A percentile compares a stretch with the other conserved stretches of the same genome.
These are phyloP conservation scores for Peltaster fructicola DNA, from an alignment of 2,329 filamentous ascomycete genomes.

Conservation along the genomic window DNA sequence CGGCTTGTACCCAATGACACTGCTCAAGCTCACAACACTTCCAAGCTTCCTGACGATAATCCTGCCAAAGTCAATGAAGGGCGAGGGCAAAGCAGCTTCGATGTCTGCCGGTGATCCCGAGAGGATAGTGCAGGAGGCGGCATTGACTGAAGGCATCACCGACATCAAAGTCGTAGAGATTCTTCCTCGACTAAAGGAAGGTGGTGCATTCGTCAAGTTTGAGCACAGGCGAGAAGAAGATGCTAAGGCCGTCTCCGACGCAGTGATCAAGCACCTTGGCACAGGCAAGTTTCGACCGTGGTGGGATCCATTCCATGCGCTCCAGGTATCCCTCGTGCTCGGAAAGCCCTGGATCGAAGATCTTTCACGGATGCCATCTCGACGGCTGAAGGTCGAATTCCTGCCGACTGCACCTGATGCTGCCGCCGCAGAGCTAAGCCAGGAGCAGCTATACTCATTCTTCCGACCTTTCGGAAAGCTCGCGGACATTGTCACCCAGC, in stretches of 20 bases:
- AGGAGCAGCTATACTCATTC: conserved; percentile 71
- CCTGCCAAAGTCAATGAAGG: conserved; percentile 6
- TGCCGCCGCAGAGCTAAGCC: conserved; percentile 58
- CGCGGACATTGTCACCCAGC: conserved; percentile 63
- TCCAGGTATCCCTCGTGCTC: conserved; percentile 55
- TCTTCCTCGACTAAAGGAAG: conserved; percentile 71
- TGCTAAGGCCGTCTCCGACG: conserved; percentile 39
- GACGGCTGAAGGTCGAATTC: conserved; percentile 67
- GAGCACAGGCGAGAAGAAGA: conserved; percentile 33
- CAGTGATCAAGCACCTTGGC: conserved; percentile 44
- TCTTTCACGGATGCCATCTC: conserved; percentile 63
- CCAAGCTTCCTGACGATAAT: conserved; percentile 4
- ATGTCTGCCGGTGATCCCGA: conserved; percentile 39
- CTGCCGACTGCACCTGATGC: conserved; percentile 53
- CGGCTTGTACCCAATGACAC: conserved; percentile 79
- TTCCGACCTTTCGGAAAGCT: conserved; percentile 87
- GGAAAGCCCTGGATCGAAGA: conserved; percentile 92
- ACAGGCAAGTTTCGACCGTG: conserved; percentile 64
- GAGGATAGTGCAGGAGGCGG: conserved; percentile 31
- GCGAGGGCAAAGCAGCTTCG: conserved; percentile 25
- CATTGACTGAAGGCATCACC: conserved; percentile 11
- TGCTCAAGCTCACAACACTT: no score
- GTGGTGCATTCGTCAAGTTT: conserved; percentile 85
- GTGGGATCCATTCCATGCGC: conserved; percentile 66
- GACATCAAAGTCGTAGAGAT: conserved; percentile 58